Evolutionary conservation across 1,284 basidiomycete species (phyloP).

Genomic region (Amylostereum areolatum): DNA sequence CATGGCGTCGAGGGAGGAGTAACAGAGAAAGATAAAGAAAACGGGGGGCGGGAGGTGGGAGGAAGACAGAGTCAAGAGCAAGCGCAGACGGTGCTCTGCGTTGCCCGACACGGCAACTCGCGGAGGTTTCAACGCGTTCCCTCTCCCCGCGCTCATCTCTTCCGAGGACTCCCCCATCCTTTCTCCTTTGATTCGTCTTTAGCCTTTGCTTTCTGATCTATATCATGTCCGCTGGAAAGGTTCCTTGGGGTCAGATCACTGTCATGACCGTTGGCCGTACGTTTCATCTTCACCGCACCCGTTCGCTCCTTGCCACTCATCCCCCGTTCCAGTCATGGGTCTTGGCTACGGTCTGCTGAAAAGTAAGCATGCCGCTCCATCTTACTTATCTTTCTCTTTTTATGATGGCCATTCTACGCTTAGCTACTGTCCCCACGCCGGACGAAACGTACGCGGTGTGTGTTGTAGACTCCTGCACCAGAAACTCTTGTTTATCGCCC

Average conservation of each 20-base stretch:
- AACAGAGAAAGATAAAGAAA: neutral
- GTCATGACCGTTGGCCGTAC: constrained; percentile 39
- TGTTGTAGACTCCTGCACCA: neutral
- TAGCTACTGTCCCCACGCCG: constrained; percentile 57
- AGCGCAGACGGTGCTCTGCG: too few relatives aligned
- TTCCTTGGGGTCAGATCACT: constrained; percentile 27
- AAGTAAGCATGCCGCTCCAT: constrained; percentile 36
- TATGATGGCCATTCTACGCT: neutral
- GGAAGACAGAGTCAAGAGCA: neutral
- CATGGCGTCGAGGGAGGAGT: constrained; percentile 37
- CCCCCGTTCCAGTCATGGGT: constrained; percentile 41
- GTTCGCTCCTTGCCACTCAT: neutral
- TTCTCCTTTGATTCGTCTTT: too few relatives aligned
- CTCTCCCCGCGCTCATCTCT: neutral
- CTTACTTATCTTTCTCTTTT: neutral
- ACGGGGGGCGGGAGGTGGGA: neutral
- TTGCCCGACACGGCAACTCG: neutral
- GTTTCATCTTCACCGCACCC: constrained; percentile 20
- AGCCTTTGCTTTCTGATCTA: too few relatives aligned
- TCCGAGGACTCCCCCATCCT: too few relatives aligned
- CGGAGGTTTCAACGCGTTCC: neutral
- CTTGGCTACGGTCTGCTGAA: constrained; percentile 61
- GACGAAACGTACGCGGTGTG: constrained; percentile 51
- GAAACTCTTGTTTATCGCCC: neutral
- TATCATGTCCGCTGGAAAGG: constrained; percentile 9